Conservation (phyloP, 129 eudicot genomes). For the Apium graveolens region DNA sequence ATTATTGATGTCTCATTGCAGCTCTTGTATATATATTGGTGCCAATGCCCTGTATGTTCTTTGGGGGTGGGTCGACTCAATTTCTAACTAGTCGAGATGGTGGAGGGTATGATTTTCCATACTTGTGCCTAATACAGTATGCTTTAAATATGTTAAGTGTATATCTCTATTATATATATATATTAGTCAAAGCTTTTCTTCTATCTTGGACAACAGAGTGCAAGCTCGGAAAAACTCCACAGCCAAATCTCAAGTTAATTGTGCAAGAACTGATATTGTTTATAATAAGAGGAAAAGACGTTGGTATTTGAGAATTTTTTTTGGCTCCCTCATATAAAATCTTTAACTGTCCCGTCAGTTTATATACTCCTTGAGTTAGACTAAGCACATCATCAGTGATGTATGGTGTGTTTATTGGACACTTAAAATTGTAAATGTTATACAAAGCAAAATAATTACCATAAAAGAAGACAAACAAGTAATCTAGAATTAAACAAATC, state of each 20-base stretch:
- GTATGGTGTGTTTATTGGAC: not conserved
- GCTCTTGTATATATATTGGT: conserved; percentile 95
- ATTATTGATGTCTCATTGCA: conserved; percentile 26
- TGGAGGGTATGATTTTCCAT: conserved; percentile 67
- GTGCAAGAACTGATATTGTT: not conserved
- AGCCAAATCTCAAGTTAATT: not conserved
- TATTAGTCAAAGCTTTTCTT: not conserved
- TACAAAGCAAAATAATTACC: not conserved
- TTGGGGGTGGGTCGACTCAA: conserved; percentile 98
- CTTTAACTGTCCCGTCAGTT: not conserved
- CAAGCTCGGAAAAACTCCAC: not conserved
- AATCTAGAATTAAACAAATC: not conserved
- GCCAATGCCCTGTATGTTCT: conserved; percentile 98
- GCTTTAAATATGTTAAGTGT: not conserved
- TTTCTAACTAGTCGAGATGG: conserved; percentile 85
- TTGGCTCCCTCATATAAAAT: not conserved
- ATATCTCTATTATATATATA: not conserved
- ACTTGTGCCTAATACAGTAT: conserved; percentile 8
- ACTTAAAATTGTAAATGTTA: not conserved
- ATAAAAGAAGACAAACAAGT: not conserved
- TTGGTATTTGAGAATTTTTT: not conserved
- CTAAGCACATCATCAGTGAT: not conserved
- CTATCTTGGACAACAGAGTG: not conserved
- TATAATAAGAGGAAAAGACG: not conserved
- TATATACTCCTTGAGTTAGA: not conserved